Percentiles rank a stretch among this genome's conserved stretches.
Conservation (phyloP, 306 rosid genomes). For the Ammopiptanthus mongolicus region DNA sequence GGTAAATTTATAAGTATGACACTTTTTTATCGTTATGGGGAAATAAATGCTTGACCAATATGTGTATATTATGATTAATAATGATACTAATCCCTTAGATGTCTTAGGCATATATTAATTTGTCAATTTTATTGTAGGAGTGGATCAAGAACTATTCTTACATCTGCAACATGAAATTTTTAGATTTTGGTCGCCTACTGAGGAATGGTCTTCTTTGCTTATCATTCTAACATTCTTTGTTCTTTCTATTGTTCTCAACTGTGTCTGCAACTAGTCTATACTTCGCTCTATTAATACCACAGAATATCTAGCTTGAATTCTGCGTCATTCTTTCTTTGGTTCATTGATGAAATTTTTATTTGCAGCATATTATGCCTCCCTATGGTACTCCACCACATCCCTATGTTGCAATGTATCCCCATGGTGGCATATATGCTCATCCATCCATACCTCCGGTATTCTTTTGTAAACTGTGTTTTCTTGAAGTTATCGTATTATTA, state of each 20-base stretch:
- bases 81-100: neutral
- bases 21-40: neutral
- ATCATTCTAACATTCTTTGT: slow-evolving; percentile 1
- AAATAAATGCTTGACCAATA: neutral
- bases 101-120: neutral
- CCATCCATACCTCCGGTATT: slow-evolving; percentile 96
- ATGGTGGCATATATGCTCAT: slow-evolving; percentile 96
- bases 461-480: slow-evolving; percentile 26
- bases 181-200: neutral
- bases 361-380: slow-evolving; percentile 99
- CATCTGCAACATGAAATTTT: neutral
- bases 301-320: slow-evolving; percentile 10
- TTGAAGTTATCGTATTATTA: slow-evolving; percentile 20
- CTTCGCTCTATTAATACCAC: neutral
- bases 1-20: neutral
- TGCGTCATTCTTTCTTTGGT: neutral
- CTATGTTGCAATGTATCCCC: slow-evolving; percentile 99
- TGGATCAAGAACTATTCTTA: neutral
- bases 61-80: neutral
- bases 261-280: neutral
- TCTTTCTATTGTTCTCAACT: slow-evolving; percentile 5
- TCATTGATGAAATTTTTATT: slow-evolving; percentile 17
- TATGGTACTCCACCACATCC: slow-evolving; percentile 98
- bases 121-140: neutral
- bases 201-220: slow-evolving; percentile 6